These are phyloP conservation scores for Fraxinus xanthoxyloides DNA, from an alignment of 305 asterid genomes.

Conservation along the genomic window DNA sequence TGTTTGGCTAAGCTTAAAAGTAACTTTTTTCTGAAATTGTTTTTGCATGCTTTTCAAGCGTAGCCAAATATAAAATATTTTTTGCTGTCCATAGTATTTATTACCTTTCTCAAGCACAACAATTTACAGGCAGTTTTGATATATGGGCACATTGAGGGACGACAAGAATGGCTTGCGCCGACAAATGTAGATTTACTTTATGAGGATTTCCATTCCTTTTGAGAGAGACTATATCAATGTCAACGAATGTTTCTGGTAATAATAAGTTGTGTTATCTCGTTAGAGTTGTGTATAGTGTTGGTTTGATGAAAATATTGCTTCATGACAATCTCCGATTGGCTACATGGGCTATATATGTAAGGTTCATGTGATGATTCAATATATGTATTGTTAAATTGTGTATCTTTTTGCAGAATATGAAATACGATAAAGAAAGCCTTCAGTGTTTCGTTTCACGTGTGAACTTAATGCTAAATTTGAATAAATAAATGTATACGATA, in stretches of 20 bases:
- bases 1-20: background rate
- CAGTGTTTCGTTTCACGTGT: conserved; percentile 24
- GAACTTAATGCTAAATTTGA: conserved; percentile 9
- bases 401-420: conserved; percentile 6
- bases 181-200: conserved; percentile 7
- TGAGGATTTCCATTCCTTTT: conserved; percentile 6
- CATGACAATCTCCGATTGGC: background rate
- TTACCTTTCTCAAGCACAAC: conserved; percentile 11
- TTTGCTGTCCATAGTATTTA: background rate
- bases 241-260: conserved; percentile 7
- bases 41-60: conserved; percentile 4
- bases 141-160: conserved; percentile 4
- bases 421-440: conserved; percentile 18
- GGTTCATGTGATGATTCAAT: conserved; percentile 24
- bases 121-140: conserved; percentile 10
- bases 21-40: background rate
- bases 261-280: conserved; percentile 11
- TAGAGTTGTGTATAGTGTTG: conserved; percentile 33
- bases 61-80: background rate
- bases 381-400: conserved; percentile 6
- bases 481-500: conserved; percentile 8
- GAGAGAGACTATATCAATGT: conserved; percentile 3
- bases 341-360: conserved; percentile 17
- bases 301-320: conserved; percentile 17
- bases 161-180: background rate